Base-by-base conservation (phyloP, 1,284 basidiomycete genomes). In the Apiotrichum sp. region DNA sequence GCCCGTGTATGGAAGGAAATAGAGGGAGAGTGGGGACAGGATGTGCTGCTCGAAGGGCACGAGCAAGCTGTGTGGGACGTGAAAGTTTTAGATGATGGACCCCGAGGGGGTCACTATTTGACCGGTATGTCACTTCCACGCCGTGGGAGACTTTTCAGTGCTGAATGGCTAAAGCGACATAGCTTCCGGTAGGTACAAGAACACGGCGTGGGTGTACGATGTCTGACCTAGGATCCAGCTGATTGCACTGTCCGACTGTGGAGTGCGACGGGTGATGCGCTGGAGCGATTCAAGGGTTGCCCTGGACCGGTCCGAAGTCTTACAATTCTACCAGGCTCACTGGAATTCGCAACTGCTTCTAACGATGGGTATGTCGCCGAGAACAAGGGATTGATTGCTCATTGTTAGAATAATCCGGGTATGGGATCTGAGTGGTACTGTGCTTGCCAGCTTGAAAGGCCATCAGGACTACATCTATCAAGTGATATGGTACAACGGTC, bases 61-160 rank as follows among this genome's bases (percentile, higher is more conserved):
- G 52, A 60, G 5, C 59, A 61, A n/a, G 70, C 68, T 6, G 70
- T 72, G 2, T 72, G 70, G 70, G 70, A 65, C 8, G 65, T 69
- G 1, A 55, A 57, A 5, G 52, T 62, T 9, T 44, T 69, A 2
- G 64, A 67, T 3, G 53, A 57, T 16, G 68, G 68, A 4, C 47
- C 56, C 0, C 42, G 60, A 4, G 56, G 47, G 6, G 65, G 67
- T 0, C 55, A 52, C 16, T 69, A 52, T 51, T 34, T 71, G 29
- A 69, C 67, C 9, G 66, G 68, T 64, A n/a, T 7, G 40, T 41
- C 6, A 3, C 11, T 14, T 38, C 10, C 36, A 10, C 36, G 29
- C 29, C 29, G 29, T 29, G 29, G 29, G 29, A 29, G 3, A 29
- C 29, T 29, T 29, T 29, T 3, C 29, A 29, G 29, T 29, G 29